phyloP scores from a whole-genome alignment of 495 filamentous ascomycete species.

The Lasiosphaeria ovina region DNA sequence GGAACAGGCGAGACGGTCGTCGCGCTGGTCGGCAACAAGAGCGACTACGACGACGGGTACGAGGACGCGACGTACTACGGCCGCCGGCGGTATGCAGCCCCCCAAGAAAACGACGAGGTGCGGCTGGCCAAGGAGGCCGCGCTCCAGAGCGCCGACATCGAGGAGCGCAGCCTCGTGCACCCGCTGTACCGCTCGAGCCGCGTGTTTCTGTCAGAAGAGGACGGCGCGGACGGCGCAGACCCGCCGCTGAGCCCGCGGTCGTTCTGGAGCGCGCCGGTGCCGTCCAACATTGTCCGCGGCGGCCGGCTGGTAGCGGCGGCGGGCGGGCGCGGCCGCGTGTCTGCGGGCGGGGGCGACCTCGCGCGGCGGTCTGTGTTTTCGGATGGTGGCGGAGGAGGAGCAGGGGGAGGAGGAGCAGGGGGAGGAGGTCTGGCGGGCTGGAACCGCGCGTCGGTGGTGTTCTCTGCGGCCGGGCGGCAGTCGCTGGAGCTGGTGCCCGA shows the following conservation, averaged over 20 bases:
- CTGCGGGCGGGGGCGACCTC: not conserved
- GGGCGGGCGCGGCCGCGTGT: too few relatives aligned
- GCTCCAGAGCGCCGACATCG: constrained; percentile 17
- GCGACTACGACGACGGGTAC: constrained; percentile 17
- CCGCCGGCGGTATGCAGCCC: not conserved
- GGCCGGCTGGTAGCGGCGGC: too few relatives aligned
- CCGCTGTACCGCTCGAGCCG: constrained; percentile 21
- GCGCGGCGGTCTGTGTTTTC: constrained; percentile 7
- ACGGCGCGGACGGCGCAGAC: constrained; percentile 1
- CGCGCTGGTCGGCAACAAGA: constrained; percentile 26
- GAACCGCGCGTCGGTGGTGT: constrained; percentile 3
- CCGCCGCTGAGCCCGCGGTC: constrained; percentile 11
- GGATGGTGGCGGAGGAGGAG: not conserved
- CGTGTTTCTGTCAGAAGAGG: not conserved
- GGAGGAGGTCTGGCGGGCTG: not conserved
- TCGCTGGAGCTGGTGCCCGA: constrained; percentile 6
- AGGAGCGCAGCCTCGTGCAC: constrained; percentile 23
- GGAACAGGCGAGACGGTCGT: constrained; percentile 10
- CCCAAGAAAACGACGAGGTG: too few relatives aligned
- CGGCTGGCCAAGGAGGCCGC: constrained; percentile 16
- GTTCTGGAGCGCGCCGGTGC: constrained; percentile 9
- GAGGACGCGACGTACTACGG: constrained; percentile 1
- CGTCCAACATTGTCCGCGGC: not conserved
- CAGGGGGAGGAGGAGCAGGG: not conserved
- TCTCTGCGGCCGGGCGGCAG: not conserved